Conservation (phyloP, 257 asterid species). For the Plantago major region DNA sequence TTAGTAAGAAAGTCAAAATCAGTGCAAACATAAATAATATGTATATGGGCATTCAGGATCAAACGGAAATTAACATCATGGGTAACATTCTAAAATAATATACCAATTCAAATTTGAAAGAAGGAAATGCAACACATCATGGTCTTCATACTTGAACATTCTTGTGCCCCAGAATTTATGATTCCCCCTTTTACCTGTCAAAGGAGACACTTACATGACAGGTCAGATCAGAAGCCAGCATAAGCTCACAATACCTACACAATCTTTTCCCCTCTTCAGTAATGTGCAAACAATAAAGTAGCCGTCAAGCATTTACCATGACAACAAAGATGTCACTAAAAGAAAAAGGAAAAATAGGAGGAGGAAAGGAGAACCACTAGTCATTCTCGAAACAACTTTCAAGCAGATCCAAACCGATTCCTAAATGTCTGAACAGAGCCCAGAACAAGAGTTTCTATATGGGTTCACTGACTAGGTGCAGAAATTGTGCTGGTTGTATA, state of each 20-base stretch:
- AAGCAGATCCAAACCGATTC: no score
- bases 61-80: constrained; percentile 4
- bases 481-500: neutral
- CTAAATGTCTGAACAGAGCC: no score
- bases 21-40: neutral
- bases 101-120: constrained; percentile 97
- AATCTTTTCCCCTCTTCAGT: neutral
- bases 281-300: constrained; percentile 1
- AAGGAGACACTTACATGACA: constrained; percentile 15
- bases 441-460: no score
- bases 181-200: constrained; percentile 88
- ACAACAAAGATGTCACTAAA: neutral
- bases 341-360: no score
- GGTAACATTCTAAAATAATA: constrained; percentile 20
- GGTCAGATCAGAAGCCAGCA: constrained; percentile 9
- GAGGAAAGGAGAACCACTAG: no score
- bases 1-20: constrained; percentile 19
- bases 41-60: constrained; percentile 1
- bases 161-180: constrained; percentile 99
- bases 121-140: constrained; percentile 92
- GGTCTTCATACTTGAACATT: constrained; percentile 93
- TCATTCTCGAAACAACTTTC: no score
- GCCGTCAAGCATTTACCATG: neutral
- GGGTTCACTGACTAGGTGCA: constrained; percentile 6
- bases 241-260: constrained; percentile 13